A percentile compares a stretch with the other conserved stretches of the same genome.
phyloP scores from a whole-genome alignment of 805 yeast genomes.

The Kazachstania viticola region DNA sequence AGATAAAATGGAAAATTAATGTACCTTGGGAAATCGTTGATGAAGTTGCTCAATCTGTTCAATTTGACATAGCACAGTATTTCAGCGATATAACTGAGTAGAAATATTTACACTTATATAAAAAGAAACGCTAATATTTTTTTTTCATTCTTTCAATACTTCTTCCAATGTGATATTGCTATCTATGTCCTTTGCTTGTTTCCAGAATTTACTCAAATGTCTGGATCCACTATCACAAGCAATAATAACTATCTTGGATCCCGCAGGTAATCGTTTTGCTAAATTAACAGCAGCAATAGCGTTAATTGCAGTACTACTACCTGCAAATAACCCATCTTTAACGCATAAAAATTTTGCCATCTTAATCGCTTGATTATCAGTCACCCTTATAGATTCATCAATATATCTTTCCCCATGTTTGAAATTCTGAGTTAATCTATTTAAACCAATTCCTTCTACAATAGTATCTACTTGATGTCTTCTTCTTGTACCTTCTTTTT shows the following conservation, averaged over 20 bases:
- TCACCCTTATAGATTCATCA: constrained; percentile 70
- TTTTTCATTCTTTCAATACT: constrained; percentile 12
- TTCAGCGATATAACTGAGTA: constrained; percentile 23
- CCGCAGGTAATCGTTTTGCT: constrained; percentile 40
- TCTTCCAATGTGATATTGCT: constrained; percentile 27
- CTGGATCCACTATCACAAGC: constrained; percentile 90
- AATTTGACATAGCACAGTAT: constrained; percentile 56
- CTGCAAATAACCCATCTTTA: constrained; percentile 83
- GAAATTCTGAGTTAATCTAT: constrained; percentile 76
- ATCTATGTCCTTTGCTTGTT: constrained; percentile 37
- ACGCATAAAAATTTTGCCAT: constrained; percentile 82
- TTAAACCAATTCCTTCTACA: constrained; percentile 89
- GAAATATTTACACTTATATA: not conserved
- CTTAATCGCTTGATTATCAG: constrained; percentile 67
- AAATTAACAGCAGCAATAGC: constrained; percentile 76
- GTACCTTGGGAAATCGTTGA: constrained; percentile 55
- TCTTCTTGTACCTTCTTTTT: constrained; percentile 85
- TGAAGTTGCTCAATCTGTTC: constrained; percentile 49
- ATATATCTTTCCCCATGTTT: constrained; percentile 54
- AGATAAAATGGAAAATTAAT: constrained; percentile 70
- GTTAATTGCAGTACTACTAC: constrained; percentile 87
- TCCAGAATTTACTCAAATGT: constrained; percentile 91
- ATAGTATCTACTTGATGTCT: constrained; percentile 94
- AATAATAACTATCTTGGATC: constrained; percentile 65
- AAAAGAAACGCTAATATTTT: not conserved